Evolutionary conservation across 208 protist species (phyloP), one percentile per base, ranked within the genome.

Genomic region (Trypanosoma boissoni): DNA sequence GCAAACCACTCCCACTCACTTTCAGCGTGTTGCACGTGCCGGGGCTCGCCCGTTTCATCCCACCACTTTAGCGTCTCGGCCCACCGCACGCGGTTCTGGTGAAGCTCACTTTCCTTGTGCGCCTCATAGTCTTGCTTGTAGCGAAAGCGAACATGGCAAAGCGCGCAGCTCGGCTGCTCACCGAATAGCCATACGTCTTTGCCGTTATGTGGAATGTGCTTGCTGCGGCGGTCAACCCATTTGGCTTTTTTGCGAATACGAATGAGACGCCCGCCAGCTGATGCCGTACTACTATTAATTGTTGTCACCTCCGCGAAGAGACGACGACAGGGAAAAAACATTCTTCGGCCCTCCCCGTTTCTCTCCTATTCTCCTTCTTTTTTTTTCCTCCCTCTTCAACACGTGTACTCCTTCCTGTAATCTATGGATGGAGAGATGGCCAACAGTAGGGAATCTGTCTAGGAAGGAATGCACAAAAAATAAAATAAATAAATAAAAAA

Each of bases 51-150:
- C 9, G 79, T 77, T 18, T 88, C 73, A 32, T 70, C 69, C 83
- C 85, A 95, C 85, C 88, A 95, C 7, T 61, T 54, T 78, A 83
- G 86, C 66, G 85, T 95, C 64, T 95, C 88, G 10, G 80, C 82
- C 88, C 88, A 95, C 14, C 88, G 79, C 59, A 91, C 20, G 0
- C 88, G 84, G 42, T 89, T 88, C 58, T 80, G 68, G 42, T 95
- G 88, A 23, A 95, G 69, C 54, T 91, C 88, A 66, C 83, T 92
- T 21, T 95, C 88, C 70, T 95, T 95, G 73, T 95, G 88, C 0
- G 83, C 71, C 64, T 95, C 83, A 60, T 92, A 95, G 68, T 95
- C 88, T 64, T 95, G 88, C 64, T 92, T 95, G 72, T 86, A 95
- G 54, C 88, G 76, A 43, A 95, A 95, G 12, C 88, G 84, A 28